A percentile compares a stretch with the other conserved stretches of the same genome.
These are phyloP conservation scores for Massariosphaeria phaeospora DNA, from an alignment of 495 filamentous ascomycete species.

Conservation along the genomic window DNA sequence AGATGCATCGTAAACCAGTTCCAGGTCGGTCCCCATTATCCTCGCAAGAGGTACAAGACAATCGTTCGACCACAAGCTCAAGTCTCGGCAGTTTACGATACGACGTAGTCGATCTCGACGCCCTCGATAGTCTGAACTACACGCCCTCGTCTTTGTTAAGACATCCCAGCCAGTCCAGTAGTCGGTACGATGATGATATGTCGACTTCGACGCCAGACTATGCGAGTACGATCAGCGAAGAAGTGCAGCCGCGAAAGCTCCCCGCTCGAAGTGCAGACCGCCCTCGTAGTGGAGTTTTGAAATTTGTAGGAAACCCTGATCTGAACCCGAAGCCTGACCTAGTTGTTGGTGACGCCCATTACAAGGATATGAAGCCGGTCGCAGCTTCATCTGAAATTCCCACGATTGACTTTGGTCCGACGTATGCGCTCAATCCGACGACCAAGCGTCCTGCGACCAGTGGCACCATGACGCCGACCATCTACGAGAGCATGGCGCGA, in stretches of 20 bases:
- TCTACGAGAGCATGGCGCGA: slow-evolving; percentile 20
- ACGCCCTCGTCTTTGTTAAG: slow-evolving; percentile 9
- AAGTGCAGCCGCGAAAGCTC: slow-evolving; percentile 16
- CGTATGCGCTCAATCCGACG: slow-evolving; percentile 48
- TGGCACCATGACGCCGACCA: slow-evolving; percentile 41
- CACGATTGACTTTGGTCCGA: slow-evolving; percentile 81
- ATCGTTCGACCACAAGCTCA: slow-evolving; percentile 40
- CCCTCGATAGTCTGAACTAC: slow-evolving; percentile 48
- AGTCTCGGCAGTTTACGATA: slow-evolving; percentile 62
- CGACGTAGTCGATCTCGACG: slow-evolving; percentile 60
- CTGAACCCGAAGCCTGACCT: slow-evolving; percentile 46
- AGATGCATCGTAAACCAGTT: slow-evolving; percentile 31
- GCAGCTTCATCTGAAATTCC: slow-evolving; percentile 55
- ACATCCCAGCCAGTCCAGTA: slow-evolving; percentile 28
- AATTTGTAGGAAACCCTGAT: slow-evolving; percentile 65
- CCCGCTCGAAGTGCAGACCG: slow-evolving; percentile 45
- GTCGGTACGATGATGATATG: slow-evolving; percentile 37
- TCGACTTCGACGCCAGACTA: slow-evolving; percentile 44
- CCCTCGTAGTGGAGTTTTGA: slow-evolving; percentile 76
- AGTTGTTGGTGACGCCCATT: slow-evolving; percentile 57
- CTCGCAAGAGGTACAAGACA: slow-evolving; percentile 26
- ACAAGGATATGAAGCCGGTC: slow-evolving; percentile 40
- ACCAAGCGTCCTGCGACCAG: slow-evolving; percentile 48
- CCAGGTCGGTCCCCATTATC: slow-evolving; percentile 32
- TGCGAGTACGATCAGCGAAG: slow-evolving; percentile 41